Evolutionary conservation across 768 basidiomycete species (phyloP).

Genomic region (Kwoniella shandongensis): DNA sequence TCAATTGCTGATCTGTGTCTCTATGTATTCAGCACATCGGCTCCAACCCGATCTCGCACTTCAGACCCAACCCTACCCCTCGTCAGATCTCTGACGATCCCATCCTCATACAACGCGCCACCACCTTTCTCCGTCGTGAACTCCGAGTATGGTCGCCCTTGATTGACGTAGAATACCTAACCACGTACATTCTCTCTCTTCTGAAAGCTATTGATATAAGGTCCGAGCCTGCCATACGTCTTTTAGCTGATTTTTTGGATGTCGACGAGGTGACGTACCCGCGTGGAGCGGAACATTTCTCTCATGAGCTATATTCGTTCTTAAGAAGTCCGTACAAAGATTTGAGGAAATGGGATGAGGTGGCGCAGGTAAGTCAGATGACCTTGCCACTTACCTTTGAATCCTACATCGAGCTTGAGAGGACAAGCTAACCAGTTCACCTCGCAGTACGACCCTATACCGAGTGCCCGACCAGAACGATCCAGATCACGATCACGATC

Average conservation of each 20-base stretch:
- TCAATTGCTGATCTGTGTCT: slow-evolving; percentile 10
- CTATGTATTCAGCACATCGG: slow-evolving; percentile 72
- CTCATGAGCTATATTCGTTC: slow-evolving; percentile 88
- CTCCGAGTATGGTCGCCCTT: slow-evolving; percentile 75
- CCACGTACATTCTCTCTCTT: slow-evolving; percentile 80
- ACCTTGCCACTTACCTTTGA: not conserved
- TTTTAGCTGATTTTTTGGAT: slow-evolving; percentile 86
- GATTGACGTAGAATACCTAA: slow-evolving; percentile 93
- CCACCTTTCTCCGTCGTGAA: slow-evolving; percentile 77
- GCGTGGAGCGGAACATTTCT: slow-evolving; percentile 85
- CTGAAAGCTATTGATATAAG: slow-evolving; percentile 93
- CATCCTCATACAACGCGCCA: slow-evolving; percentile 66
- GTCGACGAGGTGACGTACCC: slow-evolving; percentile 53
- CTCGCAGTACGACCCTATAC: slow-evolving; percentile 42
- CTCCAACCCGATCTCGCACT: slow-evolving; percentile 79
- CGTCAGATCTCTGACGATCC: slow-evolving; percentile 75
- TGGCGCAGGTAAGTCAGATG: slow-evolving; percentile 67
- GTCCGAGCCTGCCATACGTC: slow-evolving; percentile 70
- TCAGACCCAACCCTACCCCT: slow-evolving; percentile 85
- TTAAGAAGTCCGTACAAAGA: slow-evolving; percentile 85
- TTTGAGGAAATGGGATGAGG: slow-evolving; percentile 74
- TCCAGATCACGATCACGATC: slow-evolving; percentile 21
- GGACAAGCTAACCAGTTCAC: slow-evolving; percentile 1
- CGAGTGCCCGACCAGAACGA: slow-evolving; percentile 1
- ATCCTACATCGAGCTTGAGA: not conserved